phyloP scores from a whole-genome alignment of 495 filamentous ascomycete species.

The Hyaloscypha bicolor region DNA sequence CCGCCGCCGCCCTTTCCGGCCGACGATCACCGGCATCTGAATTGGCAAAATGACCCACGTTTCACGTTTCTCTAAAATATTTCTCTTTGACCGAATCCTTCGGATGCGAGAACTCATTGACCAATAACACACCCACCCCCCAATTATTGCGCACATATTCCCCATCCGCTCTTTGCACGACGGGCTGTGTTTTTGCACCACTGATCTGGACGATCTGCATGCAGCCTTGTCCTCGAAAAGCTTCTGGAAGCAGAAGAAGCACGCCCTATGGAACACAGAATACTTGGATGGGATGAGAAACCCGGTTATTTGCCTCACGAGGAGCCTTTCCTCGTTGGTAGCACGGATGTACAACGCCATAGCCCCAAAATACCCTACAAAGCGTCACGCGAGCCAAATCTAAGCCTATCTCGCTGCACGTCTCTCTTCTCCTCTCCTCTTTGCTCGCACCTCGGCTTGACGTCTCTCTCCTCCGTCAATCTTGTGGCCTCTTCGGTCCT shows the following conservation, averaged over 20 bases:
- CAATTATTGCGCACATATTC: neutral
- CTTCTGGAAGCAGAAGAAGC: slow-evolving; percentile 19
- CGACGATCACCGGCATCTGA: neutral
- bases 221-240: slow-evolving; percentile 24
- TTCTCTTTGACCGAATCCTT: neutral
- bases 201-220: slow-evolving; percentile 18
- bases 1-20: neutral
- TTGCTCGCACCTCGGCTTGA: slow-evolving; percentile 77
- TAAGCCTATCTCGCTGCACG: slow-evolving; percentile 21
- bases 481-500: slow-evolving; percentile 79
- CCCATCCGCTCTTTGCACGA: neutral
- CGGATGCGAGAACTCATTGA: slow-evolving; percentile 11
- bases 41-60: slow-evolving; percentile 2
- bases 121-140: neutral
- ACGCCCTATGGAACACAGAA: slow-evolving; percentile 13
- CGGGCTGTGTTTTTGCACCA: neutral
- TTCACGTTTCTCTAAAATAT: neutral
- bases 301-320: neutral
- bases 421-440: slow-evolving; percentile 46
- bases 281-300: neutral
- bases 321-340: neutral
- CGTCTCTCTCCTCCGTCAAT: slow-evolving; percentile 96
- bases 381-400: slow-evolving; percentile 7
- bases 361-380: slow-evolving; percentile 27
- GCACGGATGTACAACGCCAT: slow-evolving; percentile 1